Base-by-base conservation (phyloP, 768 basidiomycete species). In the Mycena metata region DNA sequence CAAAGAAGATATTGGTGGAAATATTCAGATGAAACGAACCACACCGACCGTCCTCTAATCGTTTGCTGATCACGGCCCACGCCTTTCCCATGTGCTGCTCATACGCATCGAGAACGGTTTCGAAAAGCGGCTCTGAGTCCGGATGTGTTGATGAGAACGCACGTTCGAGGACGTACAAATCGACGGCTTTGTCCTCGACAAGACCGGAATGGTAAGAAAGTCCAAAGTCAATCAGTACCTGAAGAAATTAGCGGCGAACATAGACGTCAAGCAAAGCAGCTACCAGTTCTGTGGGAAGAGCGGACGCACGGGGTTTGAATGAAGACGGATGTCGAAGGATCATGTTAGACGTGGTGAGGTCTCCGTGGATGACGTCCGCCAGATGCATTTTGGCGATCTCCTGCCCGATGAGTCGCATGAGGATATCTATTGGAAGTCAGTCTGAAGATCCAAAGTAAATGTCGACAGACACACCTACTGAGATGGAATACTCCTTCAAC, bases 321-420 rank as follows among this genome's bases (percentile, higher is more conserved):
- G 76, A 71, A 2, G 76, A 71, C 26, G 86, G 83, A 67, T 81
- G 86, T 23, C 94, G 89, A 3, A 99, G 82, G 89, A 99, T 95
- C 96, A 99, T 98, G 77, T 99, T 99, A 12, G 95, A 96, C 2
- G 98, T 99, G 0, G 98, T 99, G 58, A 99, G 82, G 80, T 99
- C 98, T 8, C 98, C 96, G 71, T 99, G 98, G 42, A 99, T 89
- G 73, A 97, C 88, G 71, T 96, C 93, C 2, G 91, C 91, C 5
- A 84, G 75, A 79, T 99, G 98, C 88, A 99, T 90, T n/a, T n/a
- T 93, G 12, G 92, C 96, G 33, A 99, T 89, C 74, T 97, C 91
- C 2, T 81, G 80, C 9, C 98, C 98, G 62, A 99, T 93, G 67
- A 93, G 83, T 6, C 67, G 69, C 91, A 98, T 92, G 46, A 98